Evolutionary conservation across 164 flowering plant genomes (phyloP), one percentile per base, ranked within the genome.

Genomic region (Magnolia officinalis): DNA sequence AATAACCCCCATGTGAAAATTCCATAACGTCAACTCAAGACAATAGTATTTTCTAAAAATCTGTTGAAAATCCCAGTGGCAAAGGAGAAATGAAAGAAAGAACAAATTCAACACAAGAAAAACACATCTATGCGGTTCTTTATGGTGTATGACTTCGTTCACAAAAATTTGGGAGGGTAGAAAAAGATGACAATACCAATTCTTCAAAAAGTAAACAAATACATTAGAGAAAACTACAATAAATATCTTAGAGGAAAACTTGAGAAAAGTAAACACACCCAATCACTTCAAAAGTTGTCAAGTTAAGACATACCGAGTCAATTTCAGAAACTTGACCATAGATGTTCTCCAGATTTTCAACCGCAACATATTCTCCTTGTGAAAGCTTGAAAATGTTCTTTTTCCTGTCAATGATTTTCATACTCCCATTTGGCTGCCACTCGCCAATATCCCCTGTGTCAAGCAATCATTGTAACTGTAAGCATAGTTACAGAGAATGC

Each of bases 381-480:
- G 99, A 94, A 79, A 96, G 97, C 87, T 96, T 96, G 80, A 96
- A 96, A 74, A 96, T 96, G 80, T 96, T 96, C 85, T 96, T 96
- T 89, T 94, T 96, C 55, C 99, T 85, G 80, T 96, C 99, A 78
- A 96, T 91, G 24, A 96, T 91, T 86, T 92, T 93, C 95, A 96
- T 80, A 88, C 88, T 84, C 77, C 99, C 99, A 88, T 92, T 82
- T 21, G 90, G 87, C 75, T 94, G 99, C 99, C 96, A 96, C 85
- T 96, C 99, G 51, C 99, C 99, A 76, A 96, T 77, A 80, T 96
- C 99, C 71, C 99, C 99, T 95, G 84, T 63, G 29, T 58, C 21
- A 24, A 21, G 24, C 9, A 11, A 21, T 1, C 29, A 2, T 24
- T 13, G 24, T 23, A 23, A 2, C 11, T 13, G 13, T 23, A 23